phyloP scores from a whole-genome alignment of 176 grass and related monocot genomes.

The Musa itinerans region DNA sequence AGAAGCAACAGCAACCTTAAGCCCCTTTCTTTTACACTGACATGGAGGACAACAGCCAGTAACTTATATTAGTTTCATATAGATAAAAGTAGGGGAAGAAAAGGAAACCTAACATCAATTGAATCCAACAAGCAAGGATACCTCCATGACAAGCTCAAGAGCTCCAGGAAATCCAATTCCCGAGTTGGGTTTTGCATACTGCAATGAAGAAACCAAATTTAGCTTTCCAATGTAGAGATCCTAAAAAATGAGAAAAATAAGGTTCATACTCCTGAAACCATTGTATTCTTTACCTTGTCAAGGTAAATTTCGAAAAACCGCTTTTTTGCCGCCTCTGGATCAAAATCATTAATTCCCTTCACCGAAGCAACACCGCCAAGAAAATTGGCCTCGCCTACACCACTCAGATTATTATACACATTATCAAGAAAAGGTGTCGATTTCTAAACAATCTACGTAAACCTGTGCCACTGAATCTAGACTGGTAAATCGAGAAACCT shows the following conservation, averaged over 20 bases:
- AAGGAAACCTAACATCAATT: neutral
- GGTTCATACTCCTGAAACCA: neutral
- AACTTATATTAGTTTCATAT: neutral
- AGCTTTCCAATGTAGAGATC: slow-evolving; percentile 5
- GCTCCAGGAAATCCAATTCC: slow-evolving; percentile 92
- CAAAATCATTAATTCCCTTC: slow-evolving; percentile 77
- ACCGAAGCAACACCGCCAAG: slow-evolving; percentile 79
- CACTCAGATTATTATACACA: slow-evolving; percentile 4
- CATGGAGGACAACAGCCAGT: slow-evolving; percentile 3
- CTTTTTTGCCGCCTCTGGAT: slow-evolving; percentile 64
- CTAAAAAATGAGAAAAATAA: slow-evolving; percentile 14
- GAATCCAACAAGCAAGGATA: slow-evolving; percentile 22
- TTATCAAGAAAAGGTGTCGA: neutral
- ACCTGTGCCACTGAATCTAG: no score
- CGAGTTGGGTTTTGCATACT: slow-evolving; percentile 90
- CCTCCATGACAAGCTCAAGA: slow-evolving; percentile 81
- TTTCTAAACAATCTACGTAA: neutral
- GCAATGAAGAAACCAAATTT: slow-evolving; percentile 25
- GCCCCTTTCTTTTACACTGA: slow-evolving; percentile 78
- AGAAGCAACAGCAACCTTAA: slow-evolving; percentile 95
- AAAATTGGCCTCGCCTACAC: slow-evolving; percentile 89
- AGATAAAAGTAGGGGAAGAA: neutral
- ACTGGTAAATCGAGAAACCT: no score
- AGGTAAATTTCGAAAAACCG: slow-evolving; percentile 89
- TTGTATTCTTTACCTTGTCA: slow-evolving; percentile 48